Conservation (phyloP, 305 asterid species). For the Fraxinus nigra region DNA sequence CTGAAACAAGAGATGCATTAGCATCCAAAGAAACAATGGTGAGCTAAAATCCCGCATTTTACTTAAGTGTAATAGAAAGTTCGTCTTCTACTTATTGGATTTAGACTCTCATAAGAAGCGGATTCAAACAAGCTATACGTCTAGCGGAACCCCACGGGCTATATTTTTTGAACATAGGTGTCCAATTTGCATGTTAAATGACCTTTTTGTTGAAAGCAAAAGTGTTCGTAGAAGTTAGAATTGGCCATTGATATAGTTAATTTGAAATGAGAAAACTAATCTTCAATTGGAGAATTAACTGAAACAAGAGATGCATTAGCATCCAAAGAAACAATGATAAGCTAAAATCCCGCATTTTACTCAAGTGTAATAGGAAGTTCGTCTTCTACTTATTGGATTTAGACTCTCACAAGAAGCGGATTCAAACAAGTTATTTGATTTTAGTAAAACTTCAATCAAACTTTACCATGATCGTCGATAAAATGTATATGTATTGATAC, state of each 20-base stretch:
- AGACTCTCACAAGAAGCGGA: background rate
- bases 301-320: background rate
- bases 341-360: background rate
- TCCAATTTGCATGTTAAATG: too few species aligned
- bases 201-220: too few species aligned
- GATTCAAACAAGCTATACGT: too few species aligned
- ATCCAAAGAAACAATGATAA: background rate
- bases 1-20: background rate
- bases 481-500: background rate
- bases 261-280: background rate
- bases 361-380: background rate
- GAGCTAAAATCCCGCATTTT: background rate
- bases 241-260: background rate
- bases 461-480: background rate
- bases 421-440: background rate
- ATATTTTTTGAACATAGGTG: too few species aligned
- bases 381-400: background rate
- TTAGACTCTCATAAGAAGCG: too few species aligned
- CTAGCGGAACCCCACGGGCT: too few species aligned
- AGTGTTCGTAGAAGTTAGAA: background rate
- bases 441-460: background rate
- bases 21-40: background rate
- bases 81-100: too few species aligned
- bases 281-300: background rate
- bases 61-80: too few species aligned